phyloP scores from a whole-genome alignment of 2,329 filamentous ascomycete genomes.

The Colletotrichum horii region DNA sequence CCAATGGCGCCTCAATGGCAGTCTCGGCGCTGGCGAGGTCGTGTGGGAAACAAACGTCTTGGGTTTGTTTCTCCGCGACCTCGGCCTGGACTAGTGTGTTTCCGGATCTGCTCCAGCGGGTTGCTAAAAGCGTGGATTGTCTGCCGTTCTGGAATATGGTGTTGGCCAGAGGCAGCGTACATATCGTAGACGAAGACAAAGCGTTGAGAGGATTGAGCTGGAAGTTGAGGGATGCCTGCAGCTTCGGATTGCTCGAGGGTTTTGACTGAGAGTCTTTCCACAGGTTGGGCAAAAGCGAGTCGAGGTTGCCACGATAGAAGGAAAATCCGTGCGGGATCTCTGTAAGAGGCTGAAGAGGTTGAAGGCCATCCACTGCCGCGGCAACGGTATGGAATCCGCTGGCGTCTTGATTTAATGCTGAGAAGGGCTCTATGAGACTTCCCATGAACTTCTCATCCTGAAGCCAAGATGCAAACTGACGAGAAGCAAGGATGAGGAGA shows the following conservation, averaged over 20 bases:
- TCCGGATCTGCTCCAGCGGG: conserved; percentile 37
- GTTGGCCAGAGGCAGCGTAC: conserved; percentile 73
- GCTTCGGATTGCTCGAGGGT: background rate
- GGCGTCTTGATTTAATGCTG: background rate
- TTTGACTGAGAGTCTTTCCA: conserved; percentile 35
- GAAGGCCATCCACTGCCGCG: conserved; percentile 62
- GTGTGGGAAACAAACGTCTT: conserved; percentile 34
- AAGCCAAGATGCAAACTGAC: conserved; percentile 51
- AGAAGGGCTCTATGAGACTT: conserved; percentile 21
- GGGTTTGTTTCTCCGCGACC: conserved; percentile 42
- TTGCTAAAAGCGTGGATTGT: conserved; percentile 61
- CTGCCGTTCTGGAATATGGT: conserved; percentile 77
- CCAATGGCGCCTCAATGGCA: conserved; percentile 47
- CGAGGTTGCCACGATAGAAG: conserved; percentile 49
- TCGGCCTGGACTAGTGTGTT: conserved; percentile 29
- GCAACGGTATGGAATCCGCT: conserved; percentile 51
- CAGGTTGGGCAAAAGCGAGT: conserved; percentile 48
- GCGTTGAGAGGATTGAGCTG: background rate
- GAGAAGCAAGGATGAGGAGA: conserved; percentile 56
- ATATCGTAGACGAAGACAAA: conserved; percentile 23
- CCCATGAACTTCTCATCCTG: conserved; percentile 47
- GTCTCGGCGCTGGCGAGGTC: conserved; percentile 24
- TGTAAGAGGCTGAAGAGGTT: conserved; percentile 35
- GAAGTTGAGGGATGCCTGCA: conserved; percentile 12
- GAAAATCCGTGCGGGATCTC: conserved; percentile 51